Evolutionary conservation across 2,329 filamentous ascomycete genomes (phyloP).

Genomic region (Fusarium lyarnte): DNA sequence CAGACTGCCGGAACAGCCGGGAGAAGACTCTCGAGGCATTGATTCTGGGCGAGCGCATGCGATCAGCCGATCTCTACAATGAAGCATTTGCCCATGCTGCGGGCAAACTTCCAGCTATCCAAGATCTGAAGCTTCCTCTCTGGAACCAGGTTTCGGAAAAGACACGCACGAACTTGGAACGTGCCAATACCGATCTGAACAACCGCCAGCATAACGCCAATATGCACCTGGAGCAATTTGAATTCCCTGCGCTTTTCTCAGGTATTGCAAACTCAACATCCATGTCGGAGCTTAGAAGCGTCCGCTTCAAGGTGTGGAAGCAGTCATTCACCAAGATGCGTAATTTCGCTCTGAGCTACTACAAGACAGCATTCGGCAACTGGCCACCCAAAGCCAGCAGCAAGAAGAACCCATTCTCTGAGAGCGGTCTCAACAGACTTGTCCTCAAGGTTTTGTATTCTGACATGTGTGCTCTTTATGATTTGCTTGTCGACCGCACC

Average conservation of each 20-base stretch:
- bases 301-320: conserved; percentile 88
- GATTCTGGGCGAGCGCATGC: conserved; percentile 88
- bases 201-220: conserved; percentile 77
- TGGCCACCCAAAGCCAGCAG: conserved; percentile 93
- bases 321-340: conserved; percentile 78
- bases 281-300: conserved; percentile 75
- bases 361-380: conserved; percentile 67
- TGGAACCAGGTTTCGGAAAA: conserved; percentile 74
- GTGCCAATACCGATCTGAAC: conserved; percentile 81
- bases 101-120: conserved; percentile 82
- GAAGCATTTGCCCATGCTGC: conserved; percentile 92
- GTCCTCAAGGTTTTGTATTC: conserved; percentile 85
- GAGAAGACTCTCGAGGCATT: conserved; percentile 92
- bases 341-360: conserved; percentile 75
- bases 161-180: conserved; percentile 82
- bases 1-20: conserved; percentile 81
- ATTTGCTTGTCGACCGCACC: conserved; percentile 83
- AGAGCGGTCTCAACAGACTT: conserved; percentile 85
- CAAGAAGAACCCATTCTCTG: conserved; percentile 90
- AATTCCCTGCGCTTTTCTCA: conserved; percentile 89
- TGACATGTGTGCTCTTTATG: conserved; percentile 88
- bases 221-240: conserved; percentile 82
- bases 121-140: conserved; percentile 72
- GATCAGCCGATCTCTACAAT: conserved; percentile 82
- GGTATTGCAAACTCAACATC: conserved; percentile 88